phyloP scores from a whole-genome alignment of 208 protist genomes.

The Perkinsela sp. region DNA sequence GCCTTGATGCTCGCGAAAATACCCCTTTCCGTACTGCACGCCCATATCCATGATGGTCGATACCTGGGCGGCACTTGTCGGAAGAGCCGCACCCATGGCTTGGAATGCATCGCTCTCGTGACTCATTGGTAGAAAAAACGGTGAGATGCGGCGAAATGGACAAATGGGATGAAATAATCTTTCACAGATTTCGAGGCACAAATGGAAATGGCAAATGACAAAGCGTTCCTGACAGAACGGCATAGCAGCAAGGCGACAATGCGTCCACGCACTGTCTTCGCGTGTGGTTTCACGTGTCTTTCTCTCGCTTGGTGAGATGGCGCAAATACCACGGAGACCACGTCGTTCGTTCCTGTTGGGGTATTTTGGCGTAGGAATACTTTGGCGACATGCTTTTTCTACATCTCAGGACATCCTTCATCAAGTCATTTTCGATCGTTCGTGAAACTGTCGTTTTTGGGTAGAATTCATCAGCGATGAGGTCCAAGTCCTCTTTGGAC shows the following conservation, averaged over 20 bases:
- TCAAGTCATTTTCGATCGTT: no score
- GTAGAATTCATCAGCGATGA: conserved; percentile 1
- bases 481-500: background rate
- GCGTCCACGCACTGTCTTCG: no score
- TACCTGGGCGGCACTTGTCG: background rate
- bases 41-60: background rate
- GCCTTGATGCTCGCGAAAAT: background rate
- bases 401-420: background rate
- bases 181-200: no score
- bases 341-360: conserved; percentile 1
- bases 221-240: no score
- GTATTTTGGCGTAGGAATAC: background rate
- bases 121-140: no score
- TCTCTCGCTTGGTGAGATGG: background rate
- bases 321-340: conserved; percentile 1
- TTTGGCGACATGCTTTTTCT: background rate
- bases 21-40: background rate
- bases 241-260: no score
- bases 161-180: no score
- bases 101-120: no score
- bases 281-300: background rate
- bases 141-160: no score
- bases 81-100: no score
- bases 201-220: no score
- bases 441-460: background rate